phyloP scores from a whole-genome alignment of 345 rosid species.

The Orychophragmus violaceus region DNA sequence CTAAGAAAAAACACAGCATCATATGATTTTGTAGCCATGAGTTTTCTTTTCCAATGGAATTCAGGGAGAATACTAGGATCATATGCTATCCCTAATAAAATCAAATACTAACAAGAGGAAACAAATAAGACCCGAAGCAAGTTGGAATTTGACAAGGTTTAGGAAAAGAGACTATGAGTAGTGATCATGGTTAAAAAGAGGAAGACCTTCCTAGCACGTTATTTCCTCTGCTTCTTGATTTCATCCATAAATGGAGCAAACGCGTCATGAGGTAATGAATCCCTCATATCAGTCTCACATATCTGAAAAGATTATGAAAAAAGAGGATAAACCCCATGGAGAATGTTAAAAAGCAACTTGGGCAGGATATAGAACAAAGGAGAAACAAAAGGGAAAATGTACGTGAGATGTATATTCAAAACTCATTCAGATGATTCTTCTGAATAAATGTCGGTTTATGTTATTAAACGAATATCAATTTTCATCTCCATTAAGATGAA shows the following conservation, averaged over 20 bases:
- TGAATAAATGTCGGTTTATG: too few species aligned
- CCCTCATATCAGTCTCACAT: conserved; percentile 85
- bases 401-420: conserved; percentile 89
- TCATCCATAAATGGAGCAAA: conserved; percentile 80
- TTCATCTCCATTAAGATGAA: too few species aligned
- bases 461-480: too few species aligned
- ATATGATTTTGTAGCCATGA: background rate
- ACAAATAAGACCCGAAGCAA: background rate
- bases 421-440: too few species aligned
- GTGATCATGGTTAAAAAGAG: background rate
- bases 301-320: conserved; percentile 45
- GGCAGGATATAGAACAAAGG: background rate
- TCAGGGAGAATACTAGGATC: background rate
- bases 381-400: background rate
- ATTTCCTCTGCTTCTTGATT: conserved; percentile 78
- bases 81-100: background rate
- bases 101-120: background rate
- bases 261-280: conserved; percentile 53
- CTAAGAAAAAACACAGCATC: conserved; percentile 36
- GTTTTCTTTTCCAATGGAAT: background rate
- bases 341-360: background rate
- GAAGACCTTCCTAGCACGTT: conserved; percentile 63
- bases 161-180: background rate
- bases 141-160: background rate
- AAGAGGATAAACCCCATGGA: background rate